Percentiles rank a stretch among this genome's conserved stretches.
Conservation (phyloP, 1,139 yeast genomes). For the Diutina neorugosa region DNA sequence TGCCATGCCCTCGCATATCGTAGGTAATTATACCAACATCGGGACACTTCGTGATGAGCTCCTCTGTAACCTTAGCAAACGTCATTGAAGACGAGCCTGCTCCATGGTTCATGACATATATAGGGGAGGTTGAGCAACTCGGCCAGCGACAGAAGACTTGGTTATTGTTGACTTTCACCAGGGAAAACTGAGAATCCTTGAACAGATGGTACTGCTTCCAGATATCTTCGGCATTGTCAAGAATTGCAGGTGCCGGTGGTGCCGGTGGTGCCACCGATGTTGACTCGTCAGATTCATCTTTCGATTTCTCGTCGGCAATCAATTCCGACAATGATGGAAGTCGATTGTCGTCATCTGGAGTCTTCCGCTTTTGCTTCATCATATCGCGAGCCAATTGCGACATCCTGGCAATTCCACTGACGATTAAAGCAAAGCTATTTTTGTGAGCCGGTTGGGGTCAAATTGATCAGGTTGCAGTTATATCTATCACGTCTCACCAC, state of each 20-base stretch:
- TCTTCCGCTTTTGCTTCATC: neutral
- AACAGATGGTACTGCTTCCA: neutral
- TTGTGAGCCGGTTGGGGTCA: no score
- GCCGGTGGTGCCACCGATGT: neutral
- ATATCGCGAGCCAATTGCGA: neutral
- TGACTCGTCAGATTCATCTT: neutral
- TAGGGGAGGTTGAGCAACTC: conserved; percentile 24
- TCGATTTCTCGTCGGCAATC: neutral
- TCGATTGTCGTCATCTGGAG: neutral
- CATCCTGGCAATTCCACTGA: neutral
- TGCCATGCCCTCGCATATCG: conserved; percentile 83
- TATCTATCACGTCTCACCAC: neutral
- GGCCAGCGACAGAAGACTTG: neutral
- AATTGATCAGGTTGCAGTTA: no score
- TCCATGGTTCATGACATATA: conserved; percentile 80
- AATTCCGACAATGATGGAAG: neutral
- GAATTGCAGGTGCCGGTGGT: neutral
- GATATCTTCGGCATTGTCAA: neutral
- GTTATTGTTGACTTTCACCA: neutral
- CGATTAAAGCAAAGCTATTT: neutral
- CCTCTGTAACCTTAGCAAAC: conserved; percentile 35
- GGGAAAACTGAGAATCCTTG: neutral
- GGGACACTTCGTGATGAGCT: conserved; percentile 6
- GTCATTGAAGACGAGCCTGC: conserved; percentile 86
- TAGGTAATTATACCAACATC: conserved; percentile 51